A percentile compares a stretch with the other conserved stretches of the same genome.
Conservation (phyloP, 495 filamentous ascomycete species). For the Podospora anserina region DNA sequence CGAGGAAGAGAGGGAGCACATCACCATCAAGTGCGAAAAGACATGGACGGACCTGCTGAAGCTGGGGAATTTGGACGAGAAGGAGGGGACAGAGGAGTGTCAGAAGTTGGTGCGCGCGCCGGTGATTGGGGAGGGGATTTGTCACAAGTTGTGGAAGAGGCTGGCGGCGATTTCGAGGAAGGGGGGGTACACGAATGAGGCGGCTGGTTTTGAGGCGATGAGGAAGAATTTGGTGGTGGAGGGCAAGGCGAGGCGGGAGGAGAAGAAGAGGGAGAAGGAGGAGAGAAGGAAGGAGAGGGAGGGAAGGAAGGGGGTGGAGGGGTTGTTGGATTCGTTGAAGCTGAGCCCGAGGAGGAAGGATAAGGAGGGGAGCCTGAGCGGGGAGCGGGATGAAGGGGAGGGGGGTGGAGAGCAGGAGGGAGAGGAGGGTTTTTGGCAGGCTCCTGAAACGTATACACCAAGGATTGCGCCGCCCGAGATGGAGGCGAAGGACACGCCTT, state of each 20-base stretch:
- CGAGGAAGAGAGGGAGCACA: background rate
- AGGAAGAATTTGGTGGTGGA: background rate
- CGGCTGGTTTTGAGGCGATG: background rate
- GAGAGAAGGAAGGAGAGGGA: too few relatives aligned
- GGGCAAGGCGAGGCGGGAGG: background rate
- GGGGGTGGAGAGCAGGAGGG: background rate
- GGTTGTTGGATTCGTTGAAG: too few relatives aligned
- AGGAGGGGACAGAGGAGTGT: background rate
- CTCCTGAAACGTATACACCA: background rate
- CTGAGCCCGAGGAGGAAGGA: too few relatives aligned
- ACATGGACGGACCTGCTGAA: background rate
- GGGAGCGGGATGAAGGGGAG: background rate
- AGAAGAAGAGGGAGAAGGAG: background rate
- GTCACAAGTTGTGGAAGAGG: background rate
- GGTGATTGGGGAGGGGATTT: background rate
- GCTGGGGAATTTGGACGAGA: slow-evolving; percentile 68
- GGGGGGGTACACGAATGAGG: background rate
- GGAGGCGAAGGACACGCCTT: background rate
- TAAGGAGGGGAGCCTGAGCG: too few relatives aligned
- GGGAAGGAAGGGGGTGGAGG: too few relatives aligned
- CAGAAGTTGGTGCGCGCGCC: background rate
- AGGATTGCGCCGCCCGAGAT: background rate
- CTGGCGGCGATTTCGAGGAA: background rate
- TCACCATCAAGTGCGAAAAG: background rate
- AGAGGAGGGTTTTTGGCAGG: background rate